phyloP scores from a whole-genome alignment of 768 basidiomycete genomes.

The Hygrophoropsis aurantiaca region DNA sequence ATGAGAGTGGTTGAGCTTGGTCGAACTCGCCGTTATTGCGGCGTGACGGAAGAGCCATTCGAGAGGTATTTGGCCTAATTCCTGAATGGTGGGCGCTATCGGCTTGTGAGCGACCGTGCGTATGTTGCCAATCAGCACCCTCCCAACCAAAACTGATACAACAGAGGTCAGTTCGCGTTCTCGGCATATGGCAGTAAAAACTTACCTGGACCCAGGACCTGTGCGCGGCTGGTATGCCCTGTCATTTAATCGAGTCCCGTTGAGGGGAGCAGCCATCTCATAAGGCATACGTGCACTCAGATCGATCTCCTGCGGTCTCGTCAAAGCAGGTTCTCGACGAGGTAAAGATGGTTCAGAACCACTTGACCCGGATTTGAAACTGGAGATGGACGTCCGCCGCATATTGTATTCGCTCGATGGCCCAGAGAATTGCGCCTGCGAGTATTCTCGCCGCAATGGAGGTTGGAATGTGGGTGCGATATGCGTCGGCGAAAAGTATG shows the following conservation, averaged over 20 bases:
- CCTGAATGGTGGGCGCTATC: not conserved
- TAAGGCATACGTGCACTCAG: too few species aligned
- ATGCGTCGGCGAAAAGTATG: conserved; percentile 5
- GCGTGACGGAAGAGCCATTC: conserved; percentile 5
- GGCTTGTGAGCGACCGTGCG: conserved; percentile 6
- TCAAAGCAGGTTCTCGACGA: too few species aligned
- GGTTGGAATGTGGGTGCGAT: conserved; percentile 1
- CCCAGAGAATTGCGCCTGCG: conserved; percentile 10
- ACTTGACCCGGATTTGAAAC: conserved; percentile 10
- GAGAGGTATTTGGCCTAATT: conserved; percentile 2
- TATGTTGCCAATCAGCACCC: conserved; percentile 20
- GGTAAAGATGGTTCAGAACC: not conserved
- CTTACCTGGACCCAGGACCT: too few species aligned
- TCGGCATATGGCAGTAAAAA: too few species aligned
- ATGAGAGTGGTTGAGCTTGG: conserved; percentile 10
- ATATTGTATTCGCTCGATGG: not conserved
- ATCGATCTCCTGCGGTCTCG: too few species aligned
- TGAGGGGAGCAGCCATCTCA: too few species aligned
- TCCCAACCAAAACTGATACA: conserved; percentile 4
- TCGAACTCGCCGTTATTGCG: conserved; percentile 3
- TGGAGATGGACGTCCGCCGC: conserved; percentile 10
- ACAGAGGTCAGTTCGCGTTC: too few species aligned
- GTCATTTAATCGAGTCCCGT: too few species aligned
- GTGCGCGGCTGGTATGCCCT: too few species aligned
- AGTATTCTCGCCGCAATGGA: conserved; percentile 7